Evolutionary conservation across 1,284 basidiomycete species (phyloP).

Genomic region (Apiotrichum porosum): DNA sequence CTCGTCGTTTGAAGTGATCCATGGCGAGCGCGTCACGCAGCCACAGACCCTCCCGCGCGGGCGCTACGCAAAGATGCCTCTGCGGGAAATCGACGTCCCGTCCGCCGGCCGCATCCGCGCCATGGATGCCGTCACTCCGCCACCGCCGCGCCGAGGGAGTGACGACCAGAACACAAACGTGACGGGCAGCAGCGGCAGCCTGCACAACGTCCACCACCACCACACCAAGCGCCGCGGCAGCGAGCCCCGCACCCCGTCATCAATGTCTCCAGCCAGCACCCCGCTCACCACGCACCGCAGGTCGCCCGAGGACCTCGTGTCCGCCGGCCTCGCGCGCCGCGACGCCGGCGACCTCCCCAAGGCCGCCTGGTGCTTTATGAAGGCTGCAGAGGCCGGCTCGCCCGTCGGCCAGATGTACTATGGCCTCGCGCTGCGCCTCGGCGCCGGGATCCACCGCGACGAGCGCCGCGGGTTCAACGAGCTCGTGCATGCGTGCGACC

Average conservation of each 20-base stretch:
- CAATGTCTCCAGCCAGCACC: neutral
- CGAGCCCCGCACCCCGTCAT: neutral
- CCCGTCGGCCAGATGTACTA: constrained; percentile 44
- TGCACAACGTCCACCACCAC: neutral
- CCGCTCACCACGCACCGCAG: neutral
- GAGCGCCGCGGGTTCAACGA: constrained; percentile 40
- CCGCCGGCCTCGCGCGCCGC: constrained; percentile 33
- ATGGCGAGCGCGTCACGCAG: too few relatives aligned
- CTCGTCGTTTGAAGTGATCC: constrained; percentile 39
- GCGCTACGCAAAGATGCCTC: constrained; percentile 26
- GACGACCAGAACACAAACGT: too few relatives aligned
- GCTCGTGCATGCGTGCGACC: constrained; percentile 40
- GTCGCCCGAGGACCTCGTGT: constrained; percentile 22
- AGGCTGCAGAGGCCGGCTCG: constrained; percentile 43
- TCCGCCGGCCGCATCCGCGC: too few relatives aligned
- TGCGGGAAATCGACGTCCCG: constrained; percentile 2
- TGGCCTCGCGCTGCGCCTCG: constrained; percentile 43
- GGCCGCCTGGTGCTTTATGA: constrained; percentile 45
- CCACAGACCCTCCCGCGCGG: constrained; percentile 17
- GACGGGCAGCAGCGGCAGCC: too few relatives aligned
- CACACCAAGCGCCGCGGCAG: neutral
- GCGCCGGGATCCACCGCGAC: constrained; percentile 42
- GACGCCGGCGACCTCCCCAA: constrained; percentile 39
- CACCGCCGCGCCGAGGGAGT: too few relatives aligned
- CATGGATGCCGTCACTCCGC: too few relatives aligned